Conservation (phyloP, 345 rosid species). For the Brassica juncea region DNA sequence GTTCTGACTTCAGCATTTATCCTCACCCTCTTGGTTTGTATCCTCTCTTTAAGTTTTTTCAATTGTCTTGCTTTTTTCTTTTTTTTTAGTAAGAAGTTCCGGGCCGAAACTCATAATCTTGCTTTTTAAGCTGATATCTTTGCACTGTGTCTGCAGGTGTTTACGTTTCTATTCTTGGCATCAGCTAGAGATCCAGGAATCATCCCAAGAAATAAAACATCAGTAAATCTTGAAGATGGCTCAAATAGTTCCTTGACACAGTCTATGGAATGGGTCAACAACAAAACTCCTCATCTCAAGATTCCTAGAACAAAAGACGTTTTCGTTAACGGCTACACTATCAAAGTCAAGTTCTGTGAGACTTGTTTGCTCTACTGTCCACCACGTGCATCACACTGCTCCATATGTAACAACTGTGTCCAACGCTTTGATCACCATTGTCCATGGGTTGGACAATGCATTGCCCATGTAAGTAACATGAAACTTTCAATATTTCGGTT, state of each 20-base stretch:
- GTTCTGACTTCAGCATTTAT: conserved; percentile 53
- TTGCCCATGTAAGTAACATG: conserved; percentile 64
- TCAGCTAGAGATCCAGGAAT: conserved; percentile 97
- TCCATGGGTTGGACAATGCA: conserved; percentile 99
- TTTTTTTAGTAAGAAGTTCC: too few species aligned
- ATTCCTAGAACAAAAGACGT: conserved; percentile 68
- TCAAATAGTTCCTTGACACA: conserved; percentile 40
- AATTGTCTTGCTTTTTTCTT: too few species aligned
- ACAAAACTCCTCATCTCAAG: conserved; percentile 55
- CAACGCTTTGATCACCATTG: conserved; percentile 96
- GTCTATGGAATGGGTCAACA: conserved; percentile 45
- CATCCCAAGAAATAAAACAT: conserved; percentile 71
- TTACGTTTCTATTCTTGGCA: conserved; percentile 65
- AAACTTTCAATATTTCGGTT: neutral
- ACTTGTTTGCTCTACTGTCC: conserved; percentile 92
- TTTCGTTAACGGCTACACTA: conserved; percentile 59
- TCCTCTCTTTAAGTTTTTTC: neutral
- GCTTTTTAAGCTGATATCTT: neutral
- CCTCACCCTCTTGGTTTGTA: conserved; percentile 62
- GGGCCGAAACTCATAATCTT: too few species aligned
- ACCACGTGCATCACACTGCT: conserved; percentile 96
- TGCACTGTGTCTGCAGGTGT: conserved; percentile 48
- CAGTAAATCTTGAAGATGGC: conserved; percentile 51
- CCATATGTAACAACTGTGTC: conserved; percentile 92
- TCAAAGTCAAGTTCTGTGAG: conserved; percentile 84